These are phyloP conservation scores for Sporisorium graminicola DNA, from an alignment of 1,284 basidiomycete genomes.

Conservation along the genomic window DNA sequence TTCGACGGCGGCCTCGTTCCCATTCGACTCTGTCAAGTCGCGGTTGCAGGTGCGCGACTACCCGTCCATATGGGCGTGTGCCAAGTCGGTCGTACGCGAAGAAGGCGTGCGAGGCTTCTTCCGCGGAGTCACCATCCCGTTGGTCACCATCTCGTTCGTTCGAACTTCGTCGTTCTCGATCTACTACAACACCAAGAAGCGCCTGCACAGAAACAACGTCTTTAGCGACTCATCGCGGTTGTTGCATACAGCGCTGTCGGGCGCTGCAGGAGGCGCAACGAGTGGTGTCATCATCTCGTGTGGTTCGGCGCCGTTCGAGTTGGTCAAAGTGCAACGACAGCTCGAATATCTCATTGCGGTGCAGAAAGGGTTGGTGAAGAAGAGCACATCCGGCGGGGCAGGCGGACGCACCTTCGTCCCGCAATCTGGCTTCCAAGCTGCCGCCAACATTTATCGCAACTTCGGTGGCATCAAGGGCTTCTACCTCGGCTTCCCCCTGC, in stretches of 20 bases:
- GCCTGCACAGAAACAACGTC: constrained; percentile 73
- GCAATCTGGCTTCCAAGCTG: constrained; percentile 63
- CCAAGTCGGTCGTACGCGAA: constrained; percentile 76
- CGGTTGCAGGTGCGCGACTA: constrained; percentile 68
- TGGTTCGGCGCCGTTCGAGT: constrained; percentile 79
- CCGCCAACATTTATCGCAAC: constrained; percentile 61
- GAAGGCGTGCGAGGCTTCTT: constrained; percentile 94
- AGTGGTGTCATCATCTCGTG: constrained; percentile 82
- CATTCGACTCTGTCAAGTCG: constrained; percentile 67
- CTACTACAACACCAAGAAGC: constrained; percentile 88
- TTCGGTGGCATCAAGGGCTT: constrained; percentile 67
- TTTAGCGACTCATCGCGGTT: constrained; percentile 32
- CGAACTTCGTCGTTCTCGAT: constrained; percentile 93
- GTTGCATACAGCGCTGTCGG: constrained; percentile 57
- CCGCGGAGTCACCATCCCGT: constrained; percentile 82
- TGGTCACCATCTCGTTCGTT: constrained; percentile 96
- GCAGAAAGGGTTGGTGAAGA: constrained; percentile 74
- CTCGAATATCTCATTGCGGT: constrained; percentile 92
- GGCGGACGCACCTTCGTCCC: constrained; percentile 48
- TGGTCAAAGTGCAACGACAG: constrained; percentile 88
- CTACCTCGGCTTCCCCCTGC: constrained; percentile 66
- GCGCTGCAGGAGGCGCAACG: constrained; percentile 77
- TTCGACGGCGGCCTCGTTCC: constrained; percentile 67
- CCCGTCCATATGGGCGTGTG: constrained; percentile 64
- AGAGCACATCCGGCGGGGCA: background rate